Percentiles rank a stretch among this genome's conserved stretches.
These are phyloP conservation scores for Blastobotrys muscicola DNA, from an alignment of 805 yeast genomes.

Conservation along the genomic window DNA sequence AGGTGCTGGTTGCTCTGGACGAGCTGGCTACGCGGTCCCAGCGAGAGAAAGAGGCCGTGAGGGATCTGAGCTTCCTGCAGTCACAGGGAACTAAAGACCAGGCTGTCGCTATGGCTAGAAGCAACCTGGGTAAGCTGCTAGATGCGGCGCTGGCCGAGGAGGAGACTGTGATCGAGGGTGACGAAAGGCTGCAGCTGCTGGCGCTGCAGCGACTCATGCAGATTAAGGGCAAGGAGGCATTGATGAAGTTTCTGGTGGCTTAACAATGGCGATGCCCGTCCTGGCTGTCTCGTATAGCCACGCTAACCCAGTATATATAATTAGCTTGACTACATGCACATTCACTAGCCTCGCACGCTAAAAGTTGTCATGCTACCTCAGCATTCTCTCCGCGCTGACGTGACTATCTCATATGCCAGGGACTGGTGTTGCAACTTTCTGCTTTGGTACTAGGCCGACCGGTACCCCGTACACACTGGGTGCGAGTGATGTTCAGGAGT, in stretches of 20 bases:
- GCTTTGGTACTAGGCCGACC: no score
- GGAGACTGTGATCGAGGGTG: constrained; percentile 16
- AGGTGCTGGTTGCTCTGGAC: constrained; percentile 30
- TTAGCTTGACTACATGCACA: no score
- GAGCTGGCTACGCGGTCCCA: constrained; percentile 21
- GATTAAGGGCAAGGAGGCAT: constrained; percentile 57
- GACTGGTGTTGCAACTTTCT: no score
- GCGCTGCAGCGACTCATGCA: constrained; percentile 53
- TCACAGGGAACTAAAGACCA: constrained; percentile 27
- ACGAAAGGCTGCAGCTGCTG: constrained; percentile 25
- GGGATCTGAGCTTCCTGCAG: constrained; percentile 30
- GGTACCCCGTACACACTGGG: no score
- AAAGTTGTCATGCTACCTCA: no score
- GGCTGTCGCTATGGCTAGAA: constrained; percentile 22
- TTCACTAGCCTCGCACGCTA: no score
- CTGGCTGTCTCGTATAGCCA: no score
- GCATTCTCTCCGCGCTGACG: no score
- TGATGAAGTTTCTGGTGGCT: constrained; percentile 45
- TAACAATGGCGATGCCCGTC: neutral
- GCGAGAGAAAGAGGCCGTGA: constrained; percentile 23
- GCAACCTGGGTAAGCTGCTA: constrained; percentile 20
- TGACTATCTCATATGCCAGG: no score
- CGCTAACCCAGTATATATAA: no score
- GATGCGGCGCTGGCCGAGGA: constrained; percentile 30
- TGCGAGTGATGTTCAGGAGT: no score